These are phyloP conservation scores for Populus hybrid DNA, from an alignment of 441 rosid genomes.

Conservation along the genomic window DNA sequence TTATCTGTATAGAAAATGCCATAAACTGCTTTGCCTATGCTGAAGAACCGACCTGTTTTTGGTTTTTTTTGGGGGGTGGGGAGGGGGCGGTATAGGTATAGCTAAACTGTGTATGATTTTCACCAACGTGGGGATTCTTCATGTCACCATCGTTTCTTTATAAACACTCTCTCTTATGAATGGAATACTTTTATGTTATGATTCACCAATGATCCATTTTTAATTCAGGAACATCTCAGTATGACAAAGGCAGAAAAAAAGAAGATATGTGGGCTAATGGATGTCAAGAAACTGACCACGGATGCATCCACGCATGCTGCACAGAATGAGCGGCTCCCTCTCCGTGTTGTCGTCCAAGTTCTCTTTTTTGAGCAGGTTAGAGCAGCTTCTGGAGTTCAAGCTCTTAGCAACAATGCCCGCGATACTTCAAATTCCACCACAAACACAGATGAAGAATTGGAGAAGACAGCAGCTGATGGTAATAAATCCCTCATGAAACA, in stretches of 20 bases:
- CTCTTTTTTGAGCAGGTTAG: conserved; percentile 88
- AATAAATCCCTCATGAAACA: conserved; percentile 34
- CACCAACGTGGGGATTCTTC: background rate
- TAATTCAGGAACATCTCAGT: conserved; percentile 64
- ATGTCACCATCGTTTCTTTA: background rate
- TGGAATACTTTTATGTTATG: background rate
- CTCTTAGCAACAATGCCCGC: conserved; percentile 31
- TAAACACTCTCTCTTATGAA: background rate
- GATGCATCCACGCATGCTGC: conserved; percentile 86
- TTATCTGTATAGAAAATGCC: background rate
- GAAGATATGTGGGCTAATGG: conserved; percentile 74
- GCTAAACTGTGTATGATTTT: background rate
- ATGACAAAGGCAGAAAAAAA: conserved; percentile 77
- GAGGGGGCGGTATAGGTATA: background rate
- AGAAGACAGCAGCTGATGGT: conserved; percentile 30
- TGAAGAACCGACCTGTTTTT: background rate
- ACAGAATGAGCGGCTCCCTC: conserved; percentile 83
- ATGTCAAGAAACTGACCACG: conserved; percentile 77
- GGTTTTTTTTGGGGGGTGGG: background rate
- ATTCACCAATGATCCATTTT: background rate
- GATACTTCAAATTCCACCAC: conserved; percentile 37
- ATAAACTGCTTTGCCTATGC: background rate
- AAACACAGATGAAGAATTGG: conserved; percentile 53
- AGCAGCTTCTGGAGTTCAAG: conserved; percentile 53
- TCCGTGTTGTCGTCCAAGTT: conserved; percentile 88